phyloP scores from a whole-genome alignment of 805 yeast genomes.

The Starmerella potacharoeniae region DNA sequence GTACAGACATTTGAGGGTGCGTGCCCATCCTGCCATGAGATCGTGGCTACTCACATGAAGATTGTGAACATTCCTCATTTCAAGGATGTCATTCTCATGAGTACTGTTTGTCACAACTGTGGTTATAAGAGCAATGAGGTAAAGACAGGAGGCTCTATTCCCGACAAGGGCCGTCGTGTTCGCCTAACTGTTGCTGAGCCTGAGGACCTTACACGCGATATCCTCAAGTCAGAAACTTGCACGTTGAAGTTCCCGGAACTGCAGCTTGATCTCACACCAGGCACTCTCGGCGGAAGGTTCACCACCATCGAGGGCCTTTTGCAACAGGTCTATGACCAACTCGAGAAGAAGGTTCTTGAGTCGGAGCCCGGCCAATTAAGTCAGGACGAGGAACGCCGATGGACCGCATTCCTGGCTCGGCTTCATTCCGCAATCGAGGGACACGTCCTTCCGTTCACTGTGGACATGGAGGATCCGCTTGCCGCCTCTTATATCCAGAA shows the following conservation, averaged over 20 bases:
- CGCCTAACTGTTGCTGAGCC: slow-evolving; percentile 70
- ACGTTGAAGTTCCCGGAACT: slow-evolving; percentile 77
- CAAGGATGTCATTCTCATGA: slow-evolving; percentile 94
- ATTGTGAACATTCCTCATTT: slow-evolving; percentile 94
- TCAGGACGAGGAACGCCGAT: slow-evolving; percentile 57
- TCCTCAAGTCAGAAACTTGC: slow-evolving; percentile 89
- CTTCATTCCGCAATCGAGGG: slow-evolving; percentile 75
- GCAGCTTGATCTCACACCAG: slow-evolving; percentile 80
- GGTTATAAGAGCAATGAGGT: slow-evolving; percentile 97
- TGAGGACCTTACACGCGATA: slow-evolving; percentile 88
- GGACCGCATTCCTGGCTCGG: slow-evolving; percentile 67
- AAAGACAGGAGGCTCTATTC: slow-evolving; percentile 95
- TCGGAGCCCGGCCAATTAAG: slow-evolving; percentile 91
- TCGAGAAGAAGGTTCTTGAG: slow-evolving; percentile 70
- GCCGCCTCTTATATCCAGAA: slow-evolving; percentile 94
- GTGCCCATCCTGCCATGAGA: slow-evolving; percentile 77
- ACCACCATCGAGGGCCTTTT: slow-evolving; percentile 92
- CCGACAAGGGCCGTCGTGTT: slow-evolving; percentile 68
- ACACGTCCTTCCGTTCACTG: slow-evolving; percentile 59
- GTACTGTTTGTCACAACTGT: slow-evolving; percentile 82
- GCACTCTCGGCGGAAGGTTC: slow-evolving; percentile 96
- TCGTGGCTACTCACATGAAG: slow-evolving; percentile 92
- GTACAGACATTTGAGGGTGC: slow-evolving; percentile 88
- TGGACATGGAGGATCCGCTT: slow-evolving; percentile 85
- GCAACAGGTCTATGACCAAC: slow-evolving; percentile 79